These are phyloP conservation scores for Linderina pennispora DNA, from an alignment of 192 early-diverging fungal species.

Conservation along the genomic window DNA sequence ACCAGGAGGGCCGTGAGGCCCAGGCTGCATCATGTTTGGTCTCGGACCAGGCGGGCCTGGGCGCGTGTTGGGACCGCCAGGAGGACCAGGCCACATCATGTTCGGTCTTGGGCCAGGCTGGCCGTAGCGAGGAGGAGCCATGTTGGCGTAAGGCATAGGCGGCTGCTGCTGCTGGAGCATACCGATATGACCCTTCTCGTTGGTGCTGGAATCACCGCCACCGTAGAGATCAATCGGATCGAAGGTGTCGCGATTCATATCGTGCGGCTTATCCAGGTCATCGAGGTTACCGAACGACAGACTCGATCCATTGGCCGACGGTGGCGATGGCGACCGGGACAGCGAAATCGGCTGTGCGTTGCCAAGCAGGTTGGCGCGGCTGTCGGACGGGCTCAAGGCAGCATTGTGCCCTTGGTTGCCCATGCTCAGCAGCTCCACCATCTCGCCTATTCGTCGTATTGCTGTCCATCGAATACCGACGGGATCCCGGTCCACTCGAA, in stretches of 20 bases:
- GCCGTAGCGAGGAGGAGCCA: no score
- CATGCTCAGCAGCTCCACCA: constrained; percentile 17
- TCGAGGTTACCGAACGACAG: neutral
- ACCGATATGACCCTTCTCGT: neutral
- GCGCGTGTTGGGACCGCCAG: no score
- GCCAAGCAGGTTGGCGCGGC: constrained; percentile 29
- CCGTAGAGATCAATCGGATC: constrained; percentile 5
- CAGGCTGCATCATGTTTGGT: no score
- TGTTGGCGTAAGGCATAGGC: no score
- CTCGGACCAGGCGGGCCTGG: no score
- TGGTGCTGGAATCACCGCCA: neutral
- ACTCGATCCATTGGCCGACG: neutral
- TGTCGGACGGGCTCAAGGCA: constrained; percentile 6
- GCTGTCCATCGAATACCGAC: constrained; percentile 38
- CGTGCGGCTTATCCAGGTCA: no score
- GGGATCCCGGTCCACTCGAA: constrained; percentile 5
- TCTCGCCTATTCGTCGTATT: constrained; percentile 11
- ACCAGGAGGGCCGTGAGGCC: no score
- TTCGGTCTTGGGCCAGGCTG: no score
- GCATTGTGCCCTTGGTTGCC: constrained; percentile 1
- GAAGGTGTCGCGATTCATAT: neutral
- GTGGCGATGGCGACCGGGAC: neutral
- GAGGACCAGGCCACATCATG: no score
- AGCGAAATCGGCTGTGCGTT: constrained; percentile 23
- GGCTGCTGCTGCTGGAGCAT: no score